Evolutionary conservation across 2,329 filamentous ascomycete species (phyloP).

Genomic region (Fusarium liriodendri): DNA sequence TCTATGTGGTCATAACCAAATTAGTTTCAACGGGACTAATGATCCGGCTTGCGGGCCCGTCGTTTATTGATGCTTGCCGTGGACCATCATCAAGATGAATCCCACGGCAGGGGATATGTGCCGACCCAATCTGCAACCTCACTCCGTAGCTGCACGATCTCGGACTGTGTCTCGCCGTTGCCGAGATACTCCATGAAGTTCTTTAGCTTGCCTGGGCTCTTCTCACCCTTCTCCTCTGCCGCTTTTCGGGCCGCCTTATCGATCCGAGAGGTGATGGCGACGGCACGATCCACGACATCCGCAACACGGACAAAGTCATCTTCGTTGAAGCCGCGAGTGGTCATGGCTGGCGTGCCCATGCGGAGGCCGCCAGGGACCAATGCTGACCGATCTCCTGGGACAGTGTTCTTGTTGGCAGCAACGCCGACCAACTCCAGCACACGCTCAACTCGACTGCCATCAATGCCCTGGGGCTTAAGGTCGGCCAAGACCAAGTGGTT

Average conservation of each 20-base stretch:
- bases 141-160: conserved; percentile 78
- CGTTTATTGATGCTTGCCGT: not conserved
- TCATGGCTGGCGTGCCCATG: conserved; percentile 98
- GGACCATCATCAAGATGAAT: conserved; percentile 48
- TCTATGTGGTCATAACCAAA: not conserved
- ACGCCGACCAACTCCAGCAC: conserved; percentile 93
- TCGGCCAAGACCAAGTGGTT: conserved; percentile 96
- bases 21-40: not conserved
- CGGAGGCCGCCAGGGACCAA: conserved; percentile 92
- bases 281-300: conserved; percentile 85
- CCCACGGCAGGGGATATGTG: conserved; percentile 79
- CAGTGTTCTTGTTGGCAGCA: conserved; percentile 99
- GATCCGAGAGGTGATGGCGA: conserved; percentile 80
- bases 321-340: conserved; percentile 89
- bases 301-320: conserved; percentile 90
- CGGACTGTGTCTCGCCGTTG: conserved; percentile 73
- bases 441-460: conserved; percentile 89
- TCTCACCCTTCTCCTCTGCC: conserved; percentile 75
- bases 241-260: conserved; percentile 78
- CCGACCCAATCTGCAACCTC: conserved; percentile 85
- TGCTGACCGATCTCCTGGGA: conserved; percentile 93
- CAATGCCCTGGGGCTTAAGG: conserved; percentile 87
- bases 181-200: conserved; percentile 76
- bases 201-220: conserved; percentile 72
- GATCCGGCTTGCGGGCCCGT: not conserved